A percentile compares a stretch with the other conserved stretches of the same genome.
These are phyloP conservation scores for Sporothrix variecibatus DNA, from an alignment of 2,329 filamentous ascomycete species.

Conservation along the genomic window DNA sequence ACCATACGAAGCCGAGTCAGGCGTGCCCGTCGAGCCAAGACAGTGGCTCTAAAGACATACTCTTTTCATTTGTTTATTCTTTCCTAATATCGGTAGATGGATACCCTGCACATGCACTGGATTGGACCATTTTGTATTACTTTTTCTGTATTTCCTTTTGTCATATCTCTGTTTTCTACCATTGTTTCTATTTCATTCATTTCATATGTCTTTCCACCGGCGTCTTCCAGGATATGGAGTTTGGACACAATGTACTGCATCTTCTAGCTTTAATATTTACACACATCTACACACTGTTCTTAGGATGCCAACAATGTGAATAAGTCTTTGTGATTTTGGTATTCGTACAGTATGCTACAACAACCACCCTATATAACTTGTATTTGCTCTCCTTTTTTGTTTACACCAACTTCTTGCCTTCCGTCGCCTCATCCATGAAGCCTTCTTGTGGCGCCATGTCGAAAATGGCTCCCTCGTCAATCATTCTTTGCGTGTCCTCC, in stretches of 20 bases:
- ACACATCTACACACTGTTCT: background rate
- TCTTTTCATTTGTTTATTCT: background rate
- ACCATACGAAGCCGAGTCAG: background rate
- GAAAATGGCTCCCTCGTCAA: slow-evolving; percentile 48
- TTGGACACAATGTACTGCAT: background rate
- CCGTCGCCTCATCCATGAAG: slow-evolving; percentile 38
- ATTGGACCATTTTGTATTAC: background rate
- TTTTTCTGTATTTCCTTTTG: background rate
- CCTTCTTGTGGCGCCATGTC: slow-evolving; percentile 44
- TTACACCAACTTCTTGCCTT: slow-evolving; percentile 28
- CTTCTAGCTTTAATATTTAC: background rate
- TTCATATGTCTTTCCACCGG: background rate
- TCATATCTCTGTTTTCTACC: background rate
- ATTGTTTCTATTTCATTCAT: background rate
- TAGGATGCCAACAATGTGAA: background rate
- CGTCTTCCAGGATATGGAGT: slow-evolving; percentile 7
- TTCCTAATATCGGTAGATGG: slow-evolving; percentile 8
- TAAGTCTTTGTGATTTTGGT: background rate
- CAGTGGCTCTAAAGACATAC: slow-evolving; percentile 15
- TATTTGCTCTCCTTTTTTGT: background rate
- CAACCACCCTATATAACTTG: background rate
- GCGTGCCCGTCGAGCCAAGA: slow-evolving; percentile 10
- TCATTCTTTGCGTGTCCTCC: slow-evolving; percentile 43
- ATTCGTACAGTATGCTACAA: slow-evolving; percentile 21
- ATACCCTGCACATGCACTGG: background rate